A percentile compares a stretch with the other conserved stretches of the same genome.
Evolutionary conservation across 768 basidiomycete genomes (phyloP).

Genomic region (Amanita thiersii): DNA sequence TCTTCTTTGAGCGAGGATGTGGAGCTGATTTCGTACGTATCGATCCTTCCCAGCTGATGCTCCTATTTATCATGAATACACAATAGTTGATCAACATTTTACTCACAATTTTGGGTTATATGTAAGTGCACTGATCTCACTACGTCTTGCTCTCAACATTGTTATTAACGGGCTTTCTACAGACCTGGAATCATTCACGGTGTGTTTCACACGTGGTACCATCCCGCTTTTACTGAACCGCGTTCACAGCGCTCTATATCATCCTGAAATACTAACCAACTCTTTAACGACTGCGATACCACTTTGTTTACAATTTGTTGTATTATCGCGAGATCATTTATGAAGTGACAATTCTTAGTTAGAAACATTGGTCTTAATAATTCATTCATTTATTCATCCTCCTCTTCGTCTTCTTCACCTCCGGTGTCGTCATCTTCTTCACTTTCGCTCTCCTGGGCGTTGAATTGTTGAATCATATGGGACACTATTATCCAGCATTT

Average conservation of each 20-base stretch:
- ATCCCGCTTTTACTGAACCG: constrained; percentile 10
- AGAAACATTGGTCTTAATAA: too few species aligned
- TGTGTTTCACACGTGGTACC: constrained; percentile 13
- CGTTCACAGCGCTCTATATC: constrained; percentile 60
- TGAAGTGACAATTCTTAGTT: too few species aligned
- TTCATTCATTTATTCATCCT: constrained; percentile 7
- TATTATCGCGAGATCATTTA: too few species aligned
- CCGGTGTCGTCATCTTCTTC: constrained; percentile 13
- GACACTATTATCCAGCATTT: constrained; percentile 66
- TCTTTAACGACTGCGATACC: not conserved
- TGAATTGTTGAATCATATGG: constrained; percentile 74
- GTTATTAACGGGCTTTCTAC: constrained; percentile 13
- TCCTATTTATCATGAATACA: constrained; percentile 6
- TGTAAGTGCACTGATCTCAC: constrained; percentile 37
- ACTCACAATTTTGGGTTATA: constrained; percentile 70
- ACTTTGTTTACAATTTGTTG: too few species aligned
- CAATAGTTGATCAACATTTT: constrained; percentile 63
- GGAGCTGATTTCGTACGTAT: constrained; percentile 59
- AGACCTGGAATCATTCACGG: constrained; percentile 78
- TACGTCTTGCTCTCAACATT: not conserved
- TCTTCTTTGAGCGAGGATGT: constrained; percentile 86
- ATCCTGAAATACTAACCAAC: constrained; percentile 60
- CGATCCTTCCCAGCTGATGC: constrained; percentile 4
- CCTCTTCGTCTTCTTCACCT: constrained; percentile 17
- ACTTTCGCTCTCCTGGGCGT: constrained; percentile 62